These are phyloP conservation scores for Lobulomyces angularis DNA, from an alignment of 192 early-diverging fungal species.

Conservation along the genomic window DNA sequence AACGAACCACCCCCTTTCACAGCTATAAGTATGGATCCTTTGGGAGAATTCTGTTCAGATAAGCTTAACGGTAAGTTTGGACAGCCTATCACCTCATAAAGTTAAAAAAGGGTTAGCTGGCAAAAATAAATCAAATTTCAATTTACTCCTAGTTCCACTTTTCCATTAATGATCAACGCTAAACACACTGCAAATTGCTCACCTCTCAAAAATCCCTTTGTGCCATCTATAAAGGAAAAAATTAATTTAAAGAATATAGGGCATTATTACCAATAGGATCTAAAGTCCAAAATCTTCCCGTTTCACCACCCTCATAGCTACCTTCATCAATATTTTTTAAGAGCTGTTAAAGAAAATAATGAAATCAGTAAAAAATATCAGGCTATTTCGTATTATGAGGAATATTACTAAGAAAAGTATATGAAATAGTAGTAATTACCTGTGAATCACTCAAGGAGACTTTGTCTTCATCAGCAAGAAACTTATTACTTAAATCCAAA, in stretches of 20 bases:
- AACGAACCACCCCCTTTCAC: conserved; percentile 81
- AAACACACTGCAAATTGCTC: conserved; percentile 96
- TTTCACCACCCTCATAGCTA: conserved; percentile 60
- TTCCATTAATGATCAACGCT: conserved; percentile 77
- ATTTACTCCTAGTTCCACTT: conserved; percentile 79
- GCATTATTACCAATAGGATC: conserved; percentile 39
- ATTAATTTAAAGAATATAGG: background rate
- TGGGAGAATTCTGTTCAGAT: conserved; percentile 24
- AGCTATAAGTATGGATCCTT: conserved; percentile 77
- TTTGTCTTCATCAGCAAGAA: background rate
- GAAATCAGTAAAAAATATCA: background rate
- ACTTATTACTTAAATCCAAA: conserved; percentile 54
- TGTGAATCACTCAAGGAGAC: too few relatives aligned
- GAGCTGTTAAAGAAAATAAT: conserved; percentile 34
- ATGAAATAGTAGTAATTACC: too few relatives aligned
- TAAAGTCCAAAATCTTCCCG: conserved; percentile 58
- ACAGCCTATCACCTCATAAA: conserved; percentile 12
- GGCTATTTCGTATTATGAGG: too few relatives aligned
- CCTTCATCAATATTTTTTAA: conserved; percentile 84
- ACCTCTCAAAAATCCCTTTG: conserved; percentile 93
- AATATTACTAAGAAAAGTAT: too few relatives aligned
- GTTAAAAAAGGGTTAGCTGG: too few relatives aligned
- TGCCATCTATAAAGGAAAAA: conserved; percentile 64
- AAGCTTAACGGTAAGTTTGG: conserved; percentile 48
- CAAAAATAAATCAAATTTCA: conserved; percentile 59